Evolutionary conservation across 768 basidiomycete species (phyloP).

Genomic region (Termitomyces sp.): DNA sequence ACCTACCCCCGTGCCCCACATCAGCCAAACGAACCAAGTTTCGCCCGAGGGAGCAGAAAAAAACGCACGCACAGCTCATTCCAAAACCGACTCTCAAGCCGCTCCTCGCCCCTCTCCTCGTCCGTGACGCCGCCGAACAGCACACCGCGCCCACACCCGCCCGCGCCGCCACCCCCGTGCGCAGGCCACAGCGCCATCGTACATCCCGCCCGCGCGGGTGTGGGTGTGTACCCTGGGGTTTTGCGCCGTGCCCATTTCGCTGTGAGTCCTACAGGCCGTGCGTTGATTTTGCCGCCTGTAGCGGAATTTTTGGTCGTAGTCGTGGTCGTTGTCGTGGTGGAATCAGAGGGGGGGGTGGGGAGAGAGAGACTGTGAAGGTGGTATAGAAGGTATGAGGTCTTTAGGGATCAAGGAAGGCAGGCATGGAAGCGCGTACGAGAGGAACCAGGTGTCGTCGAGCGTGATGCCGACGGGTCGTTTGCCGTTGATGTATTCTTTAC

Average conservation of each 20-base stretch:
- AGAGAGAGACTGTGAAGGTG: not conserved
- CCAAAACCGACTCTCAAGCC: constrained; percentile 69
- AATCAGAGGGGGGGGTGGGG: not conserved
- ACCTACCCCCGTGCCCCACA: not conserved
- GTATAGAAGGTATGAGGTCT: fast-evolving
- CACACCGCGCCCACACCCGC: constrained; percentile 22
- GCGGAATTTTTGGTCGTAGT: not conserved
- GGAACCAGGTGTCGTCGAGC: not conserved
- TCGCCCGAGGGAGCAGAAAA: not conserved
- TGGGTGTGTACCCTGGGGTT: not conserved
- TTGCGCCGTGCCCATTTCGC: not conserved
- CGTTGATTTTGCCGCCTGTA: not conserved
- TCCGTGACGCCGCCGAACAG: constrained; percentile 88
- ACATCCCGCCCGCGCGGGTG: constrained; percentile 26
- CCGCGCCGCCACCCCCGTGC: constrained; percentile 24
- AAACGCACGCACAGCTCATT: not conserved
- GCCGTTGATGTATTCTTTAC: not conserved
- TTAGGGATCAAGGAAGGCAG: not conserved
- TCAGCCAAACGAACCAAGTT: not conserved
- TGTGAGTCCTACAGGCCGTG: not conserved
- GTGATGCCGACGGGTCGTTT: not conserved
- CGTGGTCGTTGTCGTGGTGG: not conserved
- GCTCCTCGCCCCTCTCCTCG: constrained; percentile 81
- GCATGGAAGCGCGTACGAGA: not conserved
- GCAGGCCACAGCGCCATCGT: constrained; percentile 81